A percentile compares a stretch with the other conserved stretches of the same genome.
Evolutionary conservation across 2,329 filamentous ascomycete species (phyloP).

Genomic region (Penicillium concentricum): DNA sequence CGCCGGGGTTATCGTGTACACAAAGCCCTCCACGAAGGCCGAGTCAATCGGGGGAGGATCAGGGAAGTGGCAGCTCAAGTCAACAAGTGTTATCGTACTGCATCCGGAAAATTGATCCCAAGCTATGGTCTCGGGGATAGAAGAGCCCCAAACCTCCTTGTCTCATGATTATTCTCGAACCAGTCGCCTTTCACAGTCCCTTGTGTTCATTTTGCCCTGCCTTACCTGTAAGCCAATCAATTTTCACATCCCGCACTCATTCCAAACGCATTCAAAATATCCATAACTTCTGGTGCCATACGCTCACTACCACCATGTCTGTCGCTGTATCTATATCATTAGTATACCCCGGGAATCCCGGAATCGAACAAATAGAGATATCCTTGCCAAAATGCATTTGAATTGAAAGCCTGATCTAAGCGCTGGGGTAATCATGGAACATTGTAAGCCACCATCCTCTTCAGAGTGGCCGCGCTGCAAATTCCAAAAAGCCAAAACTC

Average conservation of each 20-base stretch:
- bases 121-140: background rate
- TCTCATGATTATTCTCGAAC: background rate
- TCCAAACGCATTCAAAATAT: background rate
- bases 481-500: constrained; percentile 37
- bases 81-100: constrained; percentile 18
- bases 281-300: constrained; percentile 11
- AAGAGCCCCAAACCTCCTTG: background rate
- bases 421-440: constrained; percentile 26
- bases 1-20: constrained; percentile 36
- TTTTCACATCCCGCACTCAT: background rate
- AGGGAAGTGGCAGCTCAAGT: constrained; percentile 30
- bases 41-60: constrained; percentile 34
- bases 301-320: constrained; percentile 10
- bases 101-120: constrained; percentile 12
- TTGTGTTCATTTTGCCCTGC: background rate
- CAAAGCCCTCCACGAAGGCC: constrained; percentile 38
- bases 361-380: background rate
- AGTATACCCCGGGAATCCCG: background rate
- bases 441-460: constrained; percentile 20
- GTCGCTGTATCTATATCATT: constrained; percentile 3
- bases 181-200: background rate
- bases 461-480: constrained; percentile 18
- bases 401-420: constrained; percentile 23
- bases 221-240: background rate
- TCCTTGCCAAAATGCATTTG: constrained; percentile 11